Percentiles rank a stretch among this genome's conserved stretches.
phyloP scores from a whole-genome alignment of 1,284 basidiomycete genomes.

The Rhizoctonia solani region DNA sequence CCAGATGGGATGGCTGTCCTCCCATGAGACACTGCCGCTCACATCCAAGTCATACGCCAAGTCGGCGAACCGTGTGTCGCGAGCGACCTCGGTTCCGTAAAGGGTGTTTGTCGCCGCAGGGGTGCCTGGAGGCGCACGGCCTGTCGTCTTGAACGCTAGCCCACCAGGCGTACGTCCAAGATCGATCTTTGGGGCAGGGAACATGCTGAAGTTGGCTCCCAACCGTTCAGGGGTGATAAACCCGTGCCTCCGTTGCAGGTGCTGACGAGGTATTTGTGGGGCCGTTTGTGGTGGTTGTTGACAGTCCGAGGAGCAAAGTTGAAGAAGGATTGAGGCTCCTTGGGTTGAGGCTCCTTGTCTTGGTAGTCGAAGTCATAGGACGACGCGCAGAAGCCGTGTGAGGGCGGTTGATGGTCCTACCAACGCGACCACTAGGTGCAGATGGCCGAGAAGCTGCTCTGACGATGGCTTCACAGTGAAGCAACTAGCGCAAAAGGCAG shows the following conservation, averaged over 20 bases:
- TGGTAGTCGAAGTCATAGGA: neutral
- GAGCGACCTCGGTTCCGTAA: constrained; percentile 26
- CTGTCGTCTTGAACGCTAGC: constrained; percentile 24
- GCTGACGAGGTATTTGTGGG: neutral
- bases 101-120: constrained; percentile 22
- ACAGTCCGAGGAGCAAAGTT: constrained; percentile 13
- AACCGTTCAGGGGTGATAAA: constrained; percentile 25
- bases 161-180: constrained; percentile 23
- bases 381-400: neutral
- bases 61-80: constrained; percentile 27
- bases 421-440: constrained; percentile 5
- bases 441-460: constrained; percentile 1
- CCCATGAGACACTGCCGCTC: constrained; percentile 18
- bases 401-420: constrained; percentile 6
- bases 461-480: constrained; percentile 4
- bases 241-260: neutral
- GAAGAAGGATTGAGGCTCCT: neutral
- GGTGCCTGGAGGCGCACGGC: constrained; percentile 14
- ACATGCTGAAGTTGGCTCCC: constrained; percentile 12
- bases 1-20: constrained; percentile 10
- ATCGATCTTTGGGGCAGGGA: constrained; percentile 7
- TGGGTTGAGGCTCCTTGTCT: constrained; percentile 1
- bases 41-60: constrained; percentile 23
- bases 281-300: neutral
- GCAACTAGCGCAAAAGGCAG: constrained; percentile 16